These are phyloP conservation scores for Solanum sitiens DNA, from an alignment of 257 asterid species.

Conservation along the genomic window DNA sequence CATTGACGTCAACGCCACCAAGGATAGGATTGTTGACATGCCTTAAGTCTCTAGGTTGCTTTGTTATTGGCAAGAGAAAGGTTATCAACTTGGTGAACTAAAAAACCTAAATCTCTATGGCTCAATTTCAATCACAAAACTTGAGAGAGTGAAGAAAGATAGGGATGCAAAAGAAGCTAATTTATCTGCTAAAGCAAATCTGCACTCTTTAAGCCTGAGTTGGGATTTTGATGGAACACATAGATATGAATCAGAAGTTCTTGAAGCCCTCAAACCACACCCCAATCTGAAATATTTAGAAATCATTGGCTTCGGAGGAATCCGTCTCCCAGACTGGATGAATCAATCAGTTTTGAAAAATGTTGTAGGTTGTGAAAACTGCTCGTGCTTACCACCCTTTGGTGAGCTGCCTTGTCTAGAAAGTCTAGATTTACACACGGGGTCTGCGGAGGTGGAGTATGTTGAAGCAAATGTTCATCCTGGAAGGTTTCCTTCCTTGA, in stretches of 20 bases:
- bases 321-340: background rate
- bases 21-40: background rate
- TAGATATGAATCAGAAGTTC: background rate
- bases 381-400: background rate
- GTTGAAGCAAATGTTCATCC: background rate
- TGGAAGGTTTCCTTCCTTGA: background rate
- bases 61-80: background rate
- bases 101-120: background rate
- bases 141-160: background rate
- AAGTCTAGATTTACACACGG: background rate
- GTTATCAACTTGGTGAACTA: background rate
- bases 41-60: background rate
- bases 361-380: background rate
- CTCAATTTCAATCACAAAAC: background rate
- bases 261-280: background rate
- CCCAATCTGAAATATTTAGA: background rate
- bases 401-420: background rate
- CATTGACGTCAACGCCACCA: background rate
- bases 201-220: background rate
- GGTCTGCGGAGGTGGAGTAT: background rate
- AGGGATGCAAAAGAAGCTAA: background rate
- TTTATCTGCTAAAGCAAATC: background rate
- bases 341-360: background rate
- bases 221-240: background rate
- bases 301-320: background rate